Conservation (phyloP, 257 asterid species). For the Fraxinus anomala region DNA sequence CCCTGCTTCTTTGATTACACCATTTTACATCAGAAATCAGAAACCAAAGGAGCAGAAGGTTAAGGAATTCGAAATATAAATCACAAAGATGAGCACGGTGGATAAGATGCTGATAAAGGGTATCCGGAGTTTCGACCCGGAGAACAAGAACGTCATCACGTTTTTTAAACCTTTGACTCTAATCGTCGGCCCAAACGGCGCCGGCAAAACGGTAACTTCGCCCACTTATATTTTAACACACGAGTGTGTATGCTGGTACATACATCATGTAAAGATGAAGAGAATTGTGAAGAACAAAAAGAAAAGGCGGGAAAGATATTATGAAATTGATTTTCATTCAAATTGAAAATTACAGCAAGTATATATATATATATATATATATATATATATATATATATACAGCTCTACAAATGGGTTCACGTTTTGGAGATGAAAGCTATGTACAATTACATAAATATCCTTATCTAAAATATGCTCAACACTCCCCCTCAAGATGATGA, state of each 20-base stretch:
- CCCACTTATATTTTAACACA: not conserved
- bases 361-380: no score
- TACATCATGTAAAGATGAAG: not conserved
- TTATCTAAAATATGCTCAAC: no score
- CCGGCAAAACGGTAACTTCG: slow-evolving; percentile 83
- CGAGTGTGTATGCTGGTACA: not conserved
- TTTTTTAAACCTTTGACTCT: slow-evolving; percentile 91
- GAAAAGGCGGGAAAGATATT: no score
- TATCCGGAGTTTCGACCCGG: slow-evolving; percentile 99
- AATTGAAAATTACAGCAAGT: no score
- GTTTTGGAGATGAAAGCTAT: no score
- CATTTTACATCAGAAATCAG: slow-evolving; percentile 12
- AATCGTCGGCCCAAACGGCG: slow-evolving; percentile 97
- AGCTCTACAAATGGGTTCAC: no score
- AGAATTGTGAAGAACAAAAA: no score
- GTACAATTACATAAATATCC: no score
- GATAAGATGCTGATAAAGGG: slow-evolving; percentile 98
- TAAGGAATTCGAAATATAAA: slow-evolving; percentile 3
- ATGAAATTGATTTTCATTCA: no score
- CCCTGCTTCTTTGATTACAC: not conserved
- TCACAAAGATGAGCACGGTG: slow-evolving; percentile 74
- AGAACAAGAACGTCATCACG: slow-evolving; percentile 88
- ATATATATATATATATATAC: no score
- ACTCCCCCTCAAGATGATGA: no score
- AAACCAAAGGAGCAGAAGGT: not conserved